Conservation (phyloP, 805 yeast species). For the Starmerella cellae region DNA sequence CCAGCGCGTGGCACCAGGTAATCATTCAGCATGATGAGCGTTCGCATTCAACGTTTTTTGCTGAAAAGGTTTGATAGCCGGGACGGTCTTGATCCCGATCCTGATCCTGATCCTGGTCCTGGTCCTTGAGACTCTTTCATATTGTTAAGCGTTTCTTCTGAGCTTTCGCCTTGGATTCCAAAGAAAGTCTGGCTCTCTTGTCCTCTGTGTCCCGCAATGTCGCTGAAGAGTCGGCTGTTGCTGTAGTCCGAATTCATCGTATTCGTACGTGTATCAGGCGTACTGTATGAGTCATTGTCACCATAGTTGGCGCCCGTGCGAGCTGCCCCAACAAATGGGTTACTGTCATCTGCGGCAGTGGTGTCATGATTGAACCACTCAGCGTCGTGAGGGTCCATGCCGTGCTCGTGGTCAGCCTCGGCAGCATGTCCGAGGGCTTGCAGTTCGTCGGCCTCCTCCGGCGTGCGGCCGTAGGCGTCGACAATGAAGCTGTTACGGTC, state of each 20-base stretch:
- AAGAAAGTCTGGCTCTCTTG: conserved; percentile 15
- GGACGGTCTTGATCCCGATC: too few species aligned
- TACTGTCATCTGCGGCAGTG: conserved; percentile 3
- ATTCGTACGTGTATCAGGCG: conserved; percentile 7
- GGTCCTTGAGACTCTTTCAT: background rate
- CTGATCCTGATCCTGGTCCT: too few species aligned
- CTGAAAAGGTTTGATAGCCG: background rate
- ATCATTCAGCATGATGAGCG: too few species aligned
- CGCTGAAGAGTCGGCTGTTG: background rate
- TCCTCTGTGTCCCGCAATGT: conserved; percentile 1
- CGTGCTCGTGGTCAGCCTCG: conserved; percentile 49
- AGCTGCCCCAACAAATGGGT: conserved; percentile 21
- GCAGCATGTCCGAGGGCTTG: conserved; percentile 73
- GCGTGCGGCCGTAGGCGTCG: conserved; percentile 16
- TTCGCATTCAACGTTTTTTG: background rate
- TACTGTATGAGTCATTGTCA: conserved; percentile 4
- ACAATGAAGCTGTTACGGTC: conserved; percentile 72
- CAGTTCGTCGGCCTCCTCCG: conserved; percentile 30
- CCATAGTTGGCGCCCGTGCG: conserved; percentile 11
- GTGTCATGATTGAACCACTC: conserved; percentile 19
- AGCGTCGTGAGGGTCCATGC: conserved; percentile 37
- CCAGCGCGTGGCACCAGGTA: too few species aligned
- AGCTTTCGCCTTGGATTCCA: conserved; percentile 2
- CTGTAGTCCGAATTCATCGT: conserved; percentile 10
- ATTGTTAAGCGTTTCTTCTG: background rate